These are phyloP conservation scores for Biscogniauxia mediterranea DNA, from an alignment of 2,329 filamentous ascomycete species.

Conservation along the genomic window DNA sequence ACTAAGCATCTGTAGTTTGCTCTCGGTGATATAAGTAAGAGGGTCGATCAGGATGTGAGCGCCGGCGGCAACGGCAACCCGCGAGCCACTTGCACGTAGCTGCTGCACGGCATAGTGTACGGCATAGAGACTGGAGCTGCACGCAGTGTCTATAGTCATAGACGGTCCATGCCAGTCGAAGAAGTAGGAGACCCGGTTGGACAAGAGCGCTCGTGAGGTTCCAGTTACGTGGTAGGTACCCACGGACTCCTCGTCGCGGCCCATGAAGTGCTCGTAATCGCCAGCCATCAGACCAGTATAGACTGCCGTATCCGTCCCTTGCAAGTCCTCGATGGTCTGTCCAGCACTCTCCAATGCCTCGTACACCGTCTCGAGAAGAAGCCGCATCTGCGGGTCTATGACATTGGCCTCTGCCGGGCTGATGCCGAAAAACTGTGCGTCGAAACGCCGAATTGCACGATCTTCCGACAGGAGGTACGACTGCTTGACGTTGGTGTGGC, in stretches of 20 bases:
- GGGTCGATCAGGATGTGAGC: constrained; percentile 1
- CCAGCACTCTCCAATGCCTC: constrained; percentile 43
- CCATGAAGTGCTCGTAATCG: not conserved
- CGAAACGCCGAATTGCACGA: not conserved
- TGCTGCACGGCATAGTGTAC: constrained; percentile 3
- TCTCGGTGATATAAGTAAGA: not conserved
- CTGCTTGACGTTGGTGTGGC: not conserved
- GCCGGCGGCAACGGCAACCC: not conserved
- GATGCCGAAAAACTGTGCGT: constrained; percentile 9
- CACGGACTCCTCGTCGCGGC: not conserved
- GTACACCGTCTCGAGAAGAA: constrained; percentile 50
- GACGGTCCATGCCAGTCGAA: constrained; percentile 1
- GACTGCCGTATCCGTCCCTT: not conserved
- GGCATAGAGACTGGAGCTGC: constrained; percentile 2
- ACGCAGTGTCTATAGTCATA: constrained; percentile 5
- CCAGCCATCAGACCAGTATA: not conserved
- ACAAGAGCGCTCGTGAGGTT: not conserved
- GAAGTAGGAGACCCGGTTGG: constrained; percentile 1
- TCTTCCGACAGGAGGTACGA: constrained; percentile 14
- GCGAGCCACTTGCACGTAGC: not conserved
- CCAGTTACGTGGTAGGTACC: not conserved
- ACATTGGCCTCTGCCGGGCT: constrained; percentile 7
- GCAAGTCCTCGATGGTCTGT: not conserved
- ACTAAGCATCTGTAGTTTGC: constrained; percentile 13
- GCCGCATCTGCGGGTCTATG: constrained; percentile 22